Base-by-base conservation (phyloP, 2,329 filamentous ascomycete genomes). In the Alternaria brassicae region DNA sequence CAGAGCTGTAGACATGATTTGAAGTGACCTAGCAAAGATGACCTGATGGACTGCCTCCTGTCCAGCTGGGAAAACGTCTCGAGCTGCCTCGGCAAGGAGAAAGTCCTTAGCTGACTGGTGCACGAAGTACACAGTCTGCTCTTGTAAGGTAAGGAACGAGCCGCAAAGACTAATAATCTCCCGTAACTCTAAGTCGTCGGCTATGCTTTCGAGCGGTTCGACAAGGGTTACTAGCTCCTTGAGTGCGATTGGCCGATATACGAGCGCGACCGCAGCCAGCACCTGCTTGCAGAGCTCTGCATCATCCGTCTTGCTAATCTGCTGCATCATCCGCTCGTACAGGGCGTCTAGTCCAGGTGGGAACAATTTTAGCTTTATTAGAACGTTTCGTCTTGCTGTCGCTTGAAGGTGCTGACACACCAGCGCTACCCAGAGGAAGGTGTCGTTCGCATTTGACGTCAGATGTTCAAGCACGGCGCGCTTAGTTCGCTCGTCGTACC, bases 261-360 rank as follows among this genome's bases (percentile, higher is more conserved):
- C 0, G 0, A 34, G 6, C 5, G 30, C 30, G 12, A 12, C 15
- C 4, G 30, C 6, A 5, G 30, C 30, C 30, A 34, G 30, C 12
- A 34, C 30, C 10, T 12, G 13, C 10, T 0, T 10, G 1, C 30
- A 34, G 30, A 1, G 13, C 6, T 2, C 30, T 0, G 30, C 30
- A 0, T 13, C 12, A 0, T 34, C 30, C 15, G 30, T 13, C 30
- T 6, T 12, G 12, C 1, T 0, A 6, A 34, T 34, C 0, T 13
- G 10, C 0, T 0, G 10, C 30, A 34, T 0, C 30, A 34, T 34
- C 0, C 30, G 30, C 0, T 34, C 0, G 30, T 34, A 34, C 10
- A 2, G 15, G 0, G 30, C 10, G 0, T 0, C 0, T 1, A 34
- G 30, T 6, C 30, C 30, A 5, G 0, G 1, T 0, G 30, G 30